phyloP scores from a whole-genome alignment of 306 rosid species.

The Malus domestica region ASM211411v1 NC_041791.1:1199501-1200000 shows the following conservation, averaged over 20 bases:
- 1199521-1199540: slow-evolving; percentile 86
- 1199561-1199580: slow-evolving; percentile 53
- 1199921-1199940: not conserved
- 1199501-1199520: slow-evolving; percentile 75
- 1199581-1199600: not conserved
- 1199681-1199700: not conserved
- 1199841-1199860: not conserved
- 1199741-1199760: not conserved
- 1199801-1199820: not conserved
- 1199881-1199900: not conserved
- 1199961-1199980: not conserved
- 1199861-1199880: not conserved
- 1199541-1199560: slow-evolving; percentile 87
- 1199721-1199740: not conserved
- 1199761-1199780: not conserved
- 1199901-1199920: not conserved
- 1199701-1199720: not conserved
- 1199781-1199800: not conserved
- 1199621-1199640: not conserved
- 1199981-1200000: not conserved
- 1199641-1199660: not conserved
- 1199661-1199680: not conserved
- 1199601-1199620: not conserved
- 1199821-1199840: not conserved
- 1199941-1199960: not conserved